Evolutionary conservation across 192 early-diverging fungal genomes (phyloP), one percentile per base, ranked within the genome.

Genomic region (Gryganskiella cystojenkinii): DNA sequence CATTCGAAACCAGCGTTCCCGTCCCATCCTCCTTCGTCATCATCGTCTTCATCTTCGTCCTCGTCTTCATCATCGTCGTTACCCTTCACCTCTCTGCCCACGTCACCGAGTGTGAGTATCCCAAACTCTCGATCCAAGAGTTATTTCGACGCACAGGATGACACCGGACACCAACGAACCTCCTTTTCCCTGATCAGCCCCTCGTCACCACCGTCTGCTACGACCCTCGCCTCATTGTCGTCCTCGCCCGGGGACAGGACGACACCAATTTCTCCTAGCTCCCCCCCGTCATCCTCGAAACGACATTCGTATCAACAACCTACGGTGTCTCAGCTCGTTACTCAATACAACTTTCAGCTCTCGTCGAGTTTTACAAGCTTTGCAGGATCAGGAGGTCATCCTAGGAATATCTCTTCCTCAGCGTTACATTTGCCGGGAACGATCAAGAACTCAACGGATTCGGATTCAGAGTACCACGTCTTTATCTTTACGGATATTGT

Each of bases 401-500:
- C 74, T 2, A 25, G 61, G 11, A 78, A 69, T 47, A 45, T 64
- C 1, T 68, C 74, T 1, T 64, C 74, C 11, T 78, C 74, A 2
- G 66, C 74, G 3, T 15, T 78, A 30, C 61, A 78, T 37, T 34
- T 78, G 2, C 74, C 74, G 4, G 56, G 74, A 3, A 45, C 62
- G 47, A 78, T 78, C 37, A 78, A 78, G 47, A 68, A 78, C 56
- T 64, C 74, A 31, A 78, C 65, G 0, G 74, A 78, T 60, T 47
- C 58, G 3, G 74, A 69, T 31, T 65, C 74, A 1, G 74, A 78
- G 56, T 78, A 69, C 44, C 74, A 78, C 25, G 67, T 78, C 46
- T 78, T 78, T 64, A 31, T 78, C 31, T 78, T 78, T 46, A 78
- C 74, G 19, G 74, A 78, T 33, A 78, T 78, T 54, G 61, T 78